Evolutionary conservation across 331 rosid species (phyloP).

Genomic region (Pyracantha coccinea): DNA sequence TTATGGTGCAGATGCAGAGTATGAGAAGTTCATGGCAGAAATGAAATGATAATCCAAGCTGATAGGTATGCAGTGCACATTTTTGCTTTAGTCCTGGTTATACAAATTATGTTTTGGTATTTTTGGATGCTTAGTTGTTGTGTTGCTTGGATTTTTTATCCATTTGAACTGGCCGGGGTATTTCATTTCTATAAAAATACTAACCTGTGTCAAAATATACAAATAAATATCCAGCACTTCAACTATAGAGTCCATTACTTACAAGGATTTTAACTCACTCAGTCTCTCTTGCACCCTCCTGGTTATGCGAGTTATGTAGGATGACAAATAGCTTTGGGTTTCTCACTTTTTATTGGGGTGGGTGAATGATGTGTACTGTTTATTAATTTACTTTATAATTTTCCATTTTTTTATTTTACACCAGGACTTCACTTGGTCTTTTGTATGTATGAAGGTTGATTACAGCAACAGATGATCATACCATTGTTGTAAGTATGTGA

Average conservation of each 20-base stretch:
- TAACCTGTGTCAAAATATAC: not conserved
- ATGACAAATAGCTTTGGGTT: not conserved
- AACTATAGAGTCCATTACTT: not conserved
- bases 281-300: not conserved
- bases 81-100: not conserved
- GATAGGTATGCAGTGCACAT: constrained; percentile 38
- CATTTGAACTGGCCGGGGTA: too few relatives aligned
- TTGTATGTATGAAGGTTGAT: constrained; percentile 30
- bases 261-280: not conserved
- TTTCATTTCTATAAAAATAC: not conserved
- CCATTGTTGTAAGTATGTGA: constrained; percentile 39
- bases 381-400: not conserved
- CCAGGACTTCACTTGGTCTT: constrained; percentile 19
- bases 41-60: constrained; percentile 54
- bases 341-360: not conserved
- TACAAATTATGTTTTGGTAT: not conserved
- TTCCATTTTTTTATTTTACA: not conserved
- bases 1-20: constrained; percentile 79
- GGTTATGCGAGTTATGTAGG: not conserved
- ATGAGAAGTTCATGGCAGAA: constrained; percentile 97
- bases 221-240: not conserved
- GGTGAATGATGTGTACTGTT: not conserved
- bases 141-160: not conserved
- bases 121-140: not conserved
- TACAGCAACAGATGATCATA: constrained; percentile 26